These are phyloP conservation scores for Rhodosorus marinus DNA, from an alignment of 23 red algal species.

Conservation along the genomic window DNA sequence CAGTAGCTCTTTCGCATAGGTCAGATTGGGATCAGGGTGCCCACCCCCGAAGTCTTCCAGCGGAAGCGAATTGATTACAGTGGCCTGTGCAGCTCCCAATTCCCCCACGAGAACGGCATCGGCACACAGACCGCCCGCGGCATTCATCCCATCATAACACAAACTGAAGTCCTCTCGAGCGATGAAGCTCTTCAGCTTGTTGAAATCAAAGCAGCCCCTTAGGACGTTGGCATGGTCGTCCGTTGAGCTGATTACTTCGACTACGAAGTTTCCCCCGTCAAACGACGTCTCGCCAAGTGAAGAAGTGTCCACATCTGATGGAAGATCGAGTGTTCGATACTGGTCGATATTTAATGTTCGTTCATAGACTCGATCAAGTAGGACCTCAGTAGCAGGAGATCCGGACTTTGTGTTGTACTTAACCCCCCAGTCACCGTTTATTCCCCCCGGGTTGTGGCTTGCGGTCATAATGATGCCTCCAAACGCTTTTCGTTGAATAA, in stretches of 20 bases:
- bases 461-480: conserved; percentile 89
- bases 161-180: conserved; percentile 64
- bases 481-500: conserved; percentile 16
- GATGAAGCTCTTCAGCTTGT: conserved; percentile 14
- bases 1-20: conserved; percentile 39
- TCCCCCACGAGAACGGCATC: conserved; percentile 26
- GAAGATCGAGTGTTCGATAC: conserved; percentile 23
- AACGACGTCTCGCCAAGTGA: conserved; percentile 5
- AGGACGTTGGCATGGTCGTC: conserved; percentile 40
- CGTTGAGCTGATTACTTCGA: conserved; percentile 64
- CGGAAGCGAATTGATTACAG: conserved; percentile 13
- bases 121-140: conserved; percentile 47
- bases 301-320: conserved; percentile 10
- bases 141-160: conserved; percentile 64
- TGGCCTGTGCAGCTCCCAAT: conserved; percentile 14
- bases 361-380: conserved; percentile 39
- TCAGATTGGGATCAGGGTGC: conserved; percentile 68
- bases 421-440: conserved; percentile 67
- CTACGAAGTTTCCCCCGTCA: conserved; percentile 11
- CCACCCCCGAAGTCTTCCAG: conserved; percentile 57
- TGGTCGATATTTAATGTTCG: conserved; percentile 29
- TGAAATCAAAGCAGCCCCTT: conserved; percentile 67
- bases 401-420: conserved; percentile 75
- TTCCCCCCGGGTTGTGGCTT: conserved; percentile 81
- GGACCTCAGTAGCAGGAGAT: conserved; percentile 38